phyloP scores from a whole-genome alignment of 2,329 filamentous ascomycete species.

The Ascochyta viciae-villosae region DNA sequence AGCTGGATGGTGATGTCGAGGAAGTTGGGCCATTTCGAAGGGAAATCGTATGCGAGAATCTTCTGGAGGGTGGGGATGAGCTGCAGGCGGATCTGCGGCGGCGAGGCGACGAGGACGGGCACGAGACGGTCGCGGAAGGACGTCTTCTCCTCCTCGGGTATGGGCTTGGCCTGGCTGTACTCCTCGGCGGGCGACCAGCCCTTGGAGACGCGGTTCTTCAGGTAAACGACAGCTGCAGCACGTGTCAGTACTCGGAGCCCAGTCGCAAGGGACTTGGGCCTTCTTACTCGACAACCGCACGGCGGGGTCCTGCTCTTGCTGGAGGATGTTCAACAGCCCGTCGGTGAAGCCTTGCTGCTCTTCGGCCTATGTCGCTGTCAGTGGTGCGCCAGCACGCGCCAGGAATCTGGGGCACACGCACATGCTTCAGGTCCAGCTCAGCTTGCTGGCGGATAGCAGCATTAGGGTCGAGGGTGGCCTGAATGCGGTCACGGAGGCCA shows the following conservation, averaged over 20 bases:
- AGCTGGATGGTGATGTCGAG: constrained; percentile 91
- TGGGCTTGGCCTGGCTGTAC: constrained; percentile 73
- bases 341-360: constrained; percentile 88
- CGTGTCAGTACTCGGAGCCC: constrained; percentile 30
- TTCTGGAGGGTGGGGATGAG: constrained; percentile 94
- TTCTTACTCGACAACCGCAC: constrained; percentile 83
- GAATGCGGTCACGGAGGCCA: constrained; percentile 77
- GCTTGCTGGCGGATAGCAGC: constrained; percentile 77
- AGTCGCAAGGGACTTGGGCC: constrained; percentile 25
- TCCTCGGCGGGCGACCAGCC: constrained; percentile 86
- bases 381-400: constrained; percentile 22
- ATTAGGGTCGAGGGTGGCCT: constrained; percentile 76
- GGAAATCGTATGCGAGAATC: constrained; percentile 95
- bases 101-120: constrained; percentile 82
- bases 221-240: constrained; percentile 84
- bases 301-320: constrained; percentile 83
- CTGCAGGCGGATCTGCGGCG: constrained; percentile 85
- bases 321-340: constrained; percentile 87
- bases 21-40: constrained; percentile 90
- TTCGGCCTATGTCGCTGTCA: constrained; percentile 72
- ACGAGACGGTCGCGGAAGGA: constrained; percentile 87
- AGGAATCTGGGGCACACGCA: constrained; percentile 54
- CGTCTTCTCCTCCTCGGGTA: constrained; percentile 87
- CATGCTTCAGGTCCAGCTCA: constrained; percentile 82
- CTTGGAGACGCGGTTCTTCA: constrained; percentile 96